Percentiles rank a stretch among this genome's conserved stretches.
phyloP scores from a whole-genome alignment of 2,329 filamentous ascomycete species.

The Calonectria ilicicola region DNA sequence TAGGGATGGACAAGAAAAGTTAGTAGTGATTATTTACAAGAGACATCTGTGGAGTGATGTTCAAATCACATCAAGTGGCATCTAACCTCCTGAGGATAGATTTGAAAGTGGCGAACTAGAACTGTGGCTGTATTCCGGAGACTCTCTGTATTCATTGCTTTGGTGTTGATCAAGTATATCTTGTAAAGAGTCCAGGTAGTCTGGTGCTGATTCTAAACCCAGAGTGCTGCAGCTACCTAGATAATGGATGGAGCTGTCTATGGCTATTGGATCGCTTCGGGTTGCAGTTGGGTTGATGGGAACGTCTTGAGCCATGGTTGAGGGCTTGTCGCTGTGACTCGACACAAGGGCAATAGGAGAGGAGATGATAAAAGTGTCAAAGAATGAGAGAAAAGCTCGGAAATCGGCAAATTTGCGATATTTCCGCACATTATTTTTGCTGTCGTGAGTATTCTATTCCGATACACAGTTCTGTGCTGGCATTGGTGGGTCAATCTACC shows the following conservation, averaged over 20 bases:
- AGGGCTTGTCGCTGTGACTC: no score
- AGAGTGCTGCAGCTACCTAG: no score
- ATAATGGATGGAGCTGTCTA: no score
- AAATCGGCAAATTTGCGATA: background rate
- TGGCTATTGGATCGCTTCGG: no score
- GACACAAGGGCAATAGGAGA: background rate
- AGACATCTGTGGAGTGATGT: fast-evolving
- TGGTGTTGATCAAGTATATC: background rate
- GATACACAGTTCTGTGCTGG: no score
- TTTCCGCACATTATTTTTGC: background rate
- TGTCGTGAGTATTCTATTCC: background rate
- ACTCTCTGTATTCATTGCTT: background rate
- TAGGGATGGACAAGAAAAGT: background rate
- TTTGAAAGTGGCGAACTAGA: background rate
- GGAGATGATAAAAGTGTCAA: no score
- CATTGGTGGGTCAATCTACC: no score
- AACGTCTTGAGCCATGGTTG: background rate
- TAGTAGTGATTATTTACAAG: background rate
- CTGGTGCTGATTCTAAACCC: no score
- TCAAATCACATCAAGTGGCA: no score
- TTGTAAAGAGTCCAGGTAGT: background rate
- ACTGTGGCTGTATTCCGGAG: background rate
- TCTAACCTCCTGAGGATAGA: background rate
- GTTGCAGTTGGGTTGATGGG: background rate
- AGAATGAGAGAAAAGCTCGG: background rate